Evolutionary conservation across 2,329 filamentous ascomycete genomes (phyloP).

Genomic region (Paecilomyces fulvus): DNA sequence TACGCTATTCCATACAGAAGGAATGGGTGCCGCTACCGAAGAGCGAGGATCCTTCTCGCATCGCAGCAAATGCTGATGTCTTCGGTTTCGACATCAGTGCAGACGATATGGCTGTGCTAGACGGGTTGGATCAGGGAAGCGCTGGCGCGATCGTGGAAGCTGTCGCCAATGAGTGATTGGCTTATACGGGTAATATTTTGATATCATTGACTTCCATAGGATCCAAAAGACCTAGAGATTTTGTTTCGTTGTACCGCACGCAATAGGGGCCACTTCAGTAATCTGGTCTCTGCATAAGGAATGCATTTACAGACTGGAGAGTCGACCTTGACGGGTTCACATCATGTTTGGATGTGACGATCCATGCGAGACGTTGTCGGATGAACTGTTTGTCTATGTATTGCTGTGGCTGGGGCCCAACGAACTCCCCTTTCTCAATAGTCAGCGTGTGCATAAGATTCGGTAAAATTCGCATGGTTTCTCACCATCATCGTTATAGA

Average conservation of each 20-base stretch:
- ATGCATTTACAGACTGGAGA: slow-evolving; percentile 84
- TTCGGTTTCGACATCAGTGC: slow-evolving; percentile 51
- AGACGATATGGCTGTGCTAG: slow-evolving; percentile 49
- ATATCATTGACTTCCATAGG: slow-evolving; percentile 1
- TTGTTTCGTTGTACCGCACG: slow-evolving; percentile 1
- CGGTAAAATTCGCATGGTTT: slow-evolving; percentile 2
- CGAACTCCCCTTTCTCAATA: slow-evolving; percentile 22
- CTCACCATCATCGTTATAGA: slow-evolving; percentile 57
- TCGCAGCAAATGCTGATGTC: slow-evolving; percentile 56
- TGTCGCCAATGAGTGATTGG: slow-evolving; percentile 33
- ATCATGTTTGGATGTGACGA: slow-evolving; percentile 69
- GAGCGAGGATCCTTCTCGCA: slow-evolving; percentile 59
- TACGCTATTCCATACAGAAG: slow-evolving; percentile 78
- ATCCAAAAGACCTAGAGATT: background rate
- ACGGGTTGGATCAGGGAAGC: slow-evolving; percentile 43
- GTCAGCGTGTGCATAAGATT: slow-evolving; percentile 11
- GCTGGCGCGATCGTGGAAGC: slow-evolving; percentile 42
- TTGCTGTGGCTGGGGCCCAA: slow-evolving; percentile 15
- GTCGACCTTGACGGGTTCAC: slow-evolving; percentile 79
- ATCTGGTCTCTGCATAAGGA: slow-evolving; percentile 55
- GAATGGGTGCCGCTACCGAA: slow-evolving; percentile 65
- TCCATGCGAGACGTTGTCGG: slow-evolving; percentile 67
- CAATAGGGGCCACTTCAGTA: slow-evolving; percentile 14
- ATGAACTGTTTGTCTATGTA: slow-evolving; percentile 66
- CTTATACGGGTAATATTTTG: slow-evolving; percentile 2